A percentile compares a stretch with the other conserved stretches of the same genome.
Conservation (phyloP, 768 basidiomycete genomes). For the Pilatotrama ljubarskyi region DNA sequence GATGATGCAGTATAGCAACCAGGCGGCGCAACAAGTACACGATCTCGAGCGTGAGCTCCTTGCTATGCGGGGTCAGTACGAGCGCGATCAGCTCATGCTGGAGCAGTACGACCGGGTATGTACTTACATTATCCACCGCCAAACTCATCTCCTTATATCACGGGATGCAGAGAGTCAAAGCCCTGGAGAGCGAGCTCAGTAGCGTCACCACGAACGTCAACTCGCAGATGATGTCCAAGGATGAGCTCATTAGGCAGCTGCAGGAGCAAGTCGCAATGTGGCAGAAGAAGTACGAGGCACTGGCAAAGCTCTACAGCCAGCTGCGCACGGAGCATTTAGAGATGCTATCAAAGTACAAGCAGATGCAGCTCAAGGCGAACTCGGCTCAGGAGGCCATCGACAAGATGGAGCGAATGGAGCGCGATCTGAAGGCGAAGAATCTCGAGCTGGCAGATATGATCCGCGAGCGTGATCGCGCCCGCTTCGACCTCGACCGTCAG, state of each 20-base stretch:
- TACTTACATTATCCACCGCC: slow-evolving; percentile 13
- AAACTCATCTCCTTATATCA: not conserved
- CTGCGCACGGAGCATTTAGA: slow-evolving; percentile 96
- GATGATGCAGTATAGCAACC: slow-evolving; percentile 77
- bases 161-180: slow-evolving; percentile 80
- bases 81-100: slow-evolving; percentile 94
- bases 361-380: slow-evolving; percentile 95
- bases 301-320: slow-evolving; percentile 98
- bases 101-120: slow-evolving; percentile 95
- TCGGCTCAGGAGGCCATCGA: slow-evolving; percentile 98
- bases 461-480: slow-evolving; percentile 91
- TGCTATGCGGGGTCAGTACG: slow-evolving; percentile 94
- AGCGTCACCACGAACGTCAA: slow-evolving; percentile 74
- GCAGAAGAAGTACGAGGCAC: slow-evolving; percentile 98
- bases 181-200: slow-evolving; percentile 84
- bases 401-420: slow-evolving; percentile 98
- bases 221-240: slow-evolving; percentile 87
- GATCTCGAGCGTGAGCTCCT: slow-evolving; percentile 91
- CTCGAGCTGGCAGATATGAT: slow-evolving; percentile 99
- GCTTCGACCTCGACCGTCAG: slow-evolving; percentile 92
- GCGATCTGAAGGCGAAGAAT: slow-evolving; percentile 98
- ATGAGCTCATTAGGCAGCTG: slow-evolving; percentile 92
- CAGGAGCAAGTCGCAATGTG: slow-evolving; percentile 96
- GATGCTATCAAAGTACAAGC: slow-evolving; percentile 95
- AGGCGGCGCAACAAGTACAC: slow-evolving; percentile 69